Evolutionary conservation across 1,284 basidiomycete genomes (phyloP).

Genomic region (Ceratobasidium sp.): DNA sequence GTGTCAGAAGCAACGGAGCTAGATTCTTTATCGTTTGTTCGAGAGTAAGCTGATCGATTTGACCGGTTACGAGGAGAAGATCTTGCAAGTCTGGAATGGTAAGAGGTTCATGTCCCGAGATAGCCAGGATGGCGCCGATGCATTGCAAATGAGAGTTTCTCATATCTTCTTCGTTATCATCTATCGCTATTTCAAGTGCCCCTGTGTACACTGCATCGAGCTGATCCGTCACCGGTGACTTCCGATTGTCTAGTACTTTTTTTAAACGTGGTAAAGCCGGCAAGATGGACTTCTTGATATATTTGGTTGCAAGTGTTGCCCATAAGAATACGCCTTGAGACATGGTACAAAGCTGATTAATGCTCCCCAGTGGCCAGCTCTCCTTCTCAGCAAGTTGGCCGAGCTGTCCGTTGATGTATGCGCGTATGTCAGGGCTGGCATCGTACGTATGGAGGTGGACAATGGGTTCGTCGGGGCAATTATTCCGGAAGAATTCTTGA

Average conservation of each 20-base stretch:
- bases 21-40: too few species aligned
- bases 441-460: conserved; percentile 6
- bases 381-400: not conserved
- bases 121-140: conserved; percentile 3
- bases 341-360: not conserved
- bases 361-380: not conserved
- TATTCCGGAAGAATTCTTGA: not conserved
- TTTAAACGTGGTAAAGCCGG: not conserved
- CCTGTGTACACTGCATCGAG: conserved; percentile 3
- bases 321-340: conserved; percentile 11
- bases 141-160: not conserved
- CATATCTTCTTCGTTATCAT: not conserved
- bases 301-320: not conserved
- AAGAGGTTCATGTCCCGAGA: not conserved
- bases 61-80: not conserved
- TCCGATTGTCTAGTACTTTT: not conserved
- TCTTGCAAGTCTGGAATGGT: not conserved
- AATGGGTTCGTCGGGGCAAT: not conserved
- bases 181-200: not conserved
- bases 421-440: not conserved
- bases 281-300: not conserved
- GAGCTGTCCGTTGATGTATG: not conserved
- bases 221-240: not conserved
- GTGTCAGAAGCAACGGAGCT: too few species aligned
- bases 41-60: too few species aligned